phyloP scores from a whole-genome alignment of 345 rosid species.

The Rhodomyrtus tomentosa region DNA sequence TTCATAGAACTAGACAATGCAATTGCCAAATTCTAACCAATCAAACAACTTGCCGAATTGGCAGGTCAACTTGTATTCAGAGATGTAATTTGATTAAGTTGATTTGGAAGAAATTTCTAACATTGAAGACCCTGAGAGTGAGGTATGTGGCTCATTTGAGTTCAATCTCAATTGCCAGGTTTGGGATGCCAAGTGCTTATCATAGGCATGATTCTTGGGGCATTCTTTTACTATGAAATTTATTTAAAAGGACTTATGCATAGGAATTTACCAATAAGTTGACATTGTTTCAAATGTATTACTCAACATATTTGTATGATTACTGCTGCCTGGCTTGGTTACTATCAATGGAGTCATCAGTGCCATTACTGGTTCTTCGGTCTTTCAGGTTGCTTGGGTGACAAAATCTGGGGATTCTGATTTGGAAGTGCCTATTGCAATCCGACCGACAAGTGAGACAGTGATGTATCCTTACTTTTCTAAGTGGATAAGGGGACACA shows the following conservation, averaged over 20 bases:
- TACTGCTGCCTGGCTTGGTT: not conserved
- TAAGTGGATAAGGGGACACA: constrained; percentile 98
- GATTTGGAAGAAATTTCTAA: not conserved
- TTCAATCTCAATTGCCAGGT: not conserved
- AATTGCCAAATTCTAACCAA: not conserved
- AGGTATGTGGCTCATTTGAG: not conserved
- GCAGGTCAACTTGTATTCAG: not conserved
- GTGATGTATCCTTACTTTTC: constrained; percentile 98
- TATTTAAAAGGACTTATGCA: not conserved
- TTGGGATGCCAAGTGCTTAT: not conserved
- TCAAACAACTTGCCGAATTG: not conserved
- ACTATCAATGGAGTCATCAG: not conserved
- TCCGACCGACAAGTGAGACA: constrained; percentile 98
- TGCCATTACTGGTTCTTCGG: not conserved
- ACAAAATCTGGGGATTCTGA: constrained; percentile 87
- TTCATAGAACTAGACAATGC: not conserved
- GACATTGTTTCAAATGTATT: not conserved
- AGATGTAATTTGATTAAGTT: not conserved
- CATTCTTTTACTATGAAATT: not conserved
- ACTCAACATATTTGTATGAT: not conserved
- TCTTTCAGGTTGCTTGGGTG: constrained; percentile 92
- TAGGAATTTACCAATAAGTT: not conserved
- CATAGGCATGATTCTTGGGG: not conserved
- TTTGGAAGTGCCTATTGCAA: constrained; percentile 86
- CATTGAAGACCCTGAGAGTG: not conserved